Percentiles rank a stretch among this genome's conserved stretches.
Evolutionary conservation across 2,329 filamentous ascomycete genomes (phyloP).

Genomic region (Pleomassaria siparia): DNA sequence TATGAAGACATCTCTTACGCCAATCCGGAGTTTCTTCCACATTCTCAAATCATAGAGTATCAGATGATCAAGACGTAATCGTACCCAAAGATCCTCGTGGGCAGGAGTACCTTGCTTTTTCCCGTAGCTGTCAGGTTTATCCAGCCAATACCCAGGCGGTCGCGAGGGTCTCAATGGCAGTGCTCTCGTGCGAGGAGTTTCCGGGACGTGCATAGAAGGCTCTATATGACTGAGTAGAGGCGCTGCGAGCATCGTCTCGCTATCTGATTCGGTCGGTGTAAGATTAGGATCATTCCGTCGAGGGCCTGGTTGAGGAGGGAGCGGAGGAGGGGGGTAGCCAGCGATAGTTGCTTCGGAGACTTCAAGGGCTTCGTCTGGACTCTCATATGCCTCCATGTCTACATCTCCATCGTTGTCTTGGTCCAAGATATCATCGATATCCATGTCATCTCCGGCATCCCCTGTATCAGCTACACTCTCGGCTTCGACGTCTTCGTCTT

Average conservation of each 20-base stretch:
- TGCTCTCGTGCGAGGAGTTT: constrained; percentile 64
- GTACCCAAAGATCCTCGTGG: constrained; percentile 85
- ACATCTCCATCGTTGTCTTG: constrained; percentile 52
- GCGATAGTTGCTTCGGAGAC: constrained; percentile 76
- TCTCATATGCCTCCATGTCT: constrained; percentile 50
- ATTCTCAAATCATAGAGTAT: constrained; percentile 91
- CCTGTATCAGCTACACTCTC: constrained; percentile 40
- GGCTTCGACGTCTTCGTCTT: constrained; percentile 51
- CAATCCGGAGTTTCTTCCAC: constrained; percentile 94
- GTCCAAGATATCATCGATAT: constrained; percentile 45
- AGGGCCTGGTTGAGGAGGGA: constrained; percentile 51
- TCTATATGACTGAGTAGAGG: constrained; percentile 66
- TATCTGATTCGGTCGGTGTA: constrained; percentile 73
- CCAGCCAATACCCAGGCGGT: constrained; percentile 82
- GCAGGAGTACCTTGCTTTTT: constrained; percentile 64
- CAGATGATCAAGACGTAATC: constrained; percentile 89
- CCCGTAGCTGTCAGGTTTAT: constrained; percentile 71
- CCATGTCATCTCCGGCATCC: constrained; percentile 50
- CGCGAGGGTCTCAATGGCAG: constrained; percentile 55
- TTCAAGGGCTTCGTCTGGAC: constrained; percentile 68
- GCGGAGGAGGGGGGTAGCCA: constrained; percentile 70
- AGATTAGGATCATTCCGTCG: constrained; percentile 61
- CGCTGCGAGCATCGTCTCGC: constrained; percentile 60
- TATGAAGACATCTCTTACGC: constrained; percentile 90
- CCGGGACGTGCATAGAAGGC: constrained; percentile 72